phyloP scores from a whole-genome alignment of 78 protist genomes.

The Bigelowiella natans region DNA sequence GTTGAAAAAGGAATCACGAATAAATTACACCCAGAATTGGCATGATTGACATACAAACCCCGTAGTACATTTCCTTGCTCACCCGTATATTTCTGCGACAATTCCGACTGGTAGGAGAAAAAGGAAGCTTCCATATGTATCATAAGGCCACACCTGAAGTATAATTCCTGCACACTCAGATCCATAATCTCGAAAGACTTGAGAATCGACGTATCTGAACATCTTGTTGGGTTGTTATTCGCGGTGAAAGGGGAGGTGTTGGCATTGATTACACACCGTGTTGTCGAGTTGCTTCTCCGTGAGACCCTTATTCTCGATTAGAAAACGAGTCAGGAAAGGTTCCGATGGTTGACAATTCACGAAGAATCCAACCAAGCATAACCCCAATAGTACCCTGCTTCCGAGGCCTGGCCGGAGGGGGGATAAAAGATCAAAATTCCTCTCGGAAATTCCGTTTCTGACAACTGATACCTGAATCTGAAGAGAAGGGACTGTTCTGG shows the following conservation, averaged over 20 bases:
- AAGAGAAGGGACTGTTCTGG: too few relatives aligned
- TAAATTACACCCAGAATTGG: too few relatives aligned
- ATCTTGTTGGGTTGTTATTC: not conserved
- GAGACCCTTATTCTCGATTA: conserved; percentile 11
- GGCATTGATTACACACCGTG: not conserved
- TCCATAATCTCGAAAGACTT: not conserved
- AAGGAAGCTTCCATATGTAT: conserved; percentile 28
- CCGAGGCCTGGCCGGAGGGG: too few relatives aligned
- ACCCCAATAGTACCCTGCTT: not conserved
- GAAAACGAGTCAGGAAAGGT: conserved; percentile 27
- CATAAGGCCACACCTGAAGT: conserved; percentile 30
- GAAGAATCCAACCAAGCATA: conserved; percentile 19
- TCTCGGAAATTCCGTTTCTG: too few relatives aligned
- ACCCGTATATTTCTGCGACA: conserved; percentile 8
- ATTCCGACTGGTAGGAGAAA: conserved; percentile 20
- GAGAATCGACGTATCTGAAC: not conserved
- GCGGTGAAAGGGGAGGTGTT: not conserved
- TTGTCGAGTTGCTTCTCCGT: conserved; percentile 13
- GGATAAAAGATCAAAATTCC: too few relatives aligned
- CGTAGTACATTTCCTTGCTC: too few relatives aligned
- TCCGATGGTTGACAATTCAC: conserved; percentile 36
- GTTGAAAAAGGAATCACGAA: too few relatives aligned
- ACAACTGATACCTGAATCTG: too few relatives aligned
- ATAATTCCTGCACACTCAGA: not conserved
- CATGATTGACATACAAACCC: too few relatives aligned